Base-by-base conservation (phyloP, 148 eudicot genomes). In the Dianthus caryophyllus region DNA sequence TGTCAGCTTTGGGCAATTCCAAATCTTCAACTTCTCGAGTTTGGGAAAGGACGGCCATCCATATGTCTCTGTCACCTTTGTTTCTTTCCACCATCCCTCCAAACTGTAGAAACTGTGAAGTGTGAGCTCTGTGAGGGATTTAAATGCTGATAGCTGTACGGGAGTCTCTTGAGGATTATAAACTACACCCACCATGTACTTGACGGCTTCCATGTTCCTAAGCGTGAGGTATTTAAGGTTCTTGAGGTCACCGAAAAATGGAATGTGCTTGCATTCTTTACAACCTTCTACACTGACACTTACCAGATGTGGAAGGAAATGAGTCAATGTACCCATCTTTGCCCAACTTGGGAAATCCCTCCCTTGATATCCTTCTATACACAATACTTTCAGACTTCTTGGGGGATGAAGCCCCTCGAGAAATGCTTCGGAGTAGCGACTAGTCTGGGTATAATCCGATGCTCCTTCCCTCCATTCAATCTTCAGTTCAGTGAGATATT, bases 1-100 rank as follows among this genome's bases (percentile, higher is more conserved):
- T 46, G 22, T 29, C 72, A 69, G 50, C 43, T 69, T 69, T 12
- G 72, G 72, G 56, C 72, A 69, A 12, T 38, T 69, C 72, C 54
- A 56, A 41, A 69, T 57, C 1, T 29, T 69, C 55, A 69, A 29
- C 36, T 26, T 69, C 9, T 13, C 2, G 24, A 69, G 72, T 4
- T 13, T 10, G 0, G 52, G 24, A 43, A 69, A 69, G 50, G 63
- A 69, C 1, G 43, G 64, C 36, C 24, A n/a, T 18, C 38, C 55
- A 16, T 65, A 20, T 17, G 14, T 29, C 16, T 65, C 55, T 1
- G 44, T 41, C 64, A 56, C 63, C 51, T 21, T 26, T n/a, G 0
- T 43, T 16, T 26, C 72, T 11, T 57, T 48, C 58, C 73, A 60
- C 73, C 73, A 70, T 48, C 73, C 65, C 12, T 52, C 17, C 25